phyloP scores from a whole-genome alignment of 768 basidiomycete genomes.

The Lactarius psammicola region DNA sequence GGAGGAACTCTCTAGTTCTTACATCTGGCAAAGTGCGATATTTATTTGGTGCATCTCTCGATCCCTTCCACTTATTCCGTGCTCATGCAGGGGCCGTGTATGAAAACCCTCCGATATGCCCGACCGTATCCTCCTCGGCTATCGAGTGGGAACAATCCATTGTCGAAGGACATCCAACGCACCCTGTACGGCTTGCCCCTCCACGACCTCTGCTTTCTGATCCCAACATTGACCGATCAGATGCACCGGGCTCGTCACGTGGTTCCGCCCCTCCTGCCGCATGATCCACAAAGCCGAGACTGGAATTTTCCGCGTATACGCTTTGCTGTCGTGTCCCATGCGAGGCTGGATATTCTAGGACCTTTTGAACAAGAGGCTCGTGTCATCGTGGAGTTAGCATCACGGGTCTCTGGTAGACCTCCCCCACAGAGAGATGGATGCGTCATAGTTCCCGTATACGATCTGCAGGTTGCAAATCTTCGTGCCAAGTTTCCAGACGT shows the following conservation, averaged over 20 bases:
- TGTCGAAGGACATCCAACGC: slow-evolving; percentile 58
- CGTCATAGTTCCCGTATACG: slow-evolving; percentile 51
- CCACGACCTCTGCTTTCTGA: background rate
- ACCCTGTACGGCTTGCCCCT: slow-evolving; percentile 43
- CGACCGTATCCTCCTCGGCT: slow-evolving; percentile 41
- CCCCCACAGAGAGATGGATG: slow-evolving; percentile 34
- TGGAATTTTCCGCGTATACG: slow-evolving; percentile 55
- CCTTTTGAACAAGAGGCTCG: slow-evolving; percentile 42
- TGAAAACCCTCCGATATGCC: slow-evolving; percentile 43
- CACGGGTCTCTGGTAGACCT: slow-evolving; percentile 33
- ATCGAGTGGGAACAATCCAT: slow-evolving; percentile 61
- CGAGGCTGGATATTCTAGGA: slow-evolving; percentile 43
- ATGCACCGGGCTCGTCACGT: slow-evolving; percentile 55
- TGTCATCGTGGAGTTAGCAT: slow-evolving; percentile 38
- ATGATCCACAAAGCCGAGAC: slow-evolving; percentile 33
- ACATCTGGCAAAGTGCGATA: slow-evolving; percentile 44
- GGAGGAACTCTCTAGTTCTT: slow-evolving; percentile 46
- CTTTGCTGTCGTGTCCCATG: slow-evolving; percentile 45
- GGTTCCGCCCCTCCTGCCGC: slow-evolving; percentile 30
- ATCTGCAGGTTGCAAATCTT: slow-evolving; percentile 50
- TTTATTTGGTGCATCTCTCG: background rate
- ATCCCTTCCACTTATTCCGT: background rate
- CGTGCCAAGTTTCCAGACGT: slow-evolving; percentile 44
- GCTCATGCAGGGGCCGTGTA: slow-evolving; percentile 39
- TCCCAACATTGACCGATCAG: slow-evolving; percentile 33